phyloP scores from a whole-genome alignment of 2,329 filamentous ascomycete genomes.

The Botrytis aclada region DNA sequence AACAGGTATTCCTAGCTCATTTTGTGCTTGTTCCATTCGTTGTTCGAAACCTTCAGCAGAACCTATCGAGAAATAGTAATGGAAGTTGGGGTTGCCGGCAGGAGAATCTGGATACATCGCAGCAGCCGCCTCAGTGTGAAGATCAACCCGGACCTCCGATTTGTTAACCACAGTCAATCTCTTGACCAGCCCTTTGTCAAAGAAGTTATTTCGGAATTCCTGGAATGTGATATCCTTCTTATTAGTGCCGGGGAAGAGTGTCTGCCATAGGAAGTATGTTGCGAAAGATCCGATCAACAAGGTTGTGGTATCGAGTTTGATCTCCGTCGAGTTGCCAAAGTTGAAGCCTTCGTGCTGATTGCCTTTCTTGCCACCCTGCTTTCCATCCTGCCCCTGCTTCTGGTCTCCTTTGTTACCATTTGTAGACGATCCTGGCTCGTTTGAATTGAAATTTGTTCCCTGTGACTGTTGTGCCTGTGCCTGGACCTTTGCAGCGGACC shows the following conservation, averaged over 20 bases:
- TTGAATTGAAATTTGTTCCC: conserved; percentile 32
- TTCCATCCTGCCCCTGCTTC: conserved; percentile 22
- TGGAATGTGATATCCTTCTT: conserved; percentile 92
- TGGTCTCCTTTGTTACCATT: neutral
- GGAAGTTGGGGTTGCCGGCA: conserved; percentile 65
- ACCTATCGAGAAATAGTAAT: conserved; percentile 94
- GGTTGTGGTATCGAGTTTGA: conserved; percentile 35
- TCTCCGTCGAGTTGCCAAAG: conserved; percentile 21
- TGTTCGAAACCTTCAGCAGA: conserved; percentile 91
- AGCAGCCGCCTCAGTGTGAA: conserved; percentile 71
- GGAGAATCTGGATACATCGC: conserved; percentile 73
- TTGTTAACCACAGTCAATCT: conserved; percentile 81
- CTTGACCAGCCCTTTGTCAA: conserved; percentile 94
- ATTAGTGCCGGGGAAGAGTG: conserved; percentile 63
- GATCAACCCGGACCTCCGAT: conserved; percentile 73
- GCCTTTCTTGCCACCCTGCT: conserved; percentile 17
- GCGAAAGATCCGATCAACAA: conserved; percentile 53
- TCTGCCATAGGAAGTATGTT: conserved; percentile 60
- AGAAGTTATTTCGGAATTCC: conserved; percentile 87
- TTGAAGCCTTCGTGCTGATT: conserved; percentile 39
- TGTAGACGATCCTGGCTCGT: conserved; percentile 19
- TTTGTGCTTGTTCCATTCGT: conserved; percentile 81
- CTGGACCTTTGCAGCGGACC: conserved; percentile 33
- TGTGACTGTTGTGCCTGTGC: conserved; percentile 30
- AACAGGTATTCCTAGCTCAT: conserved; percentile 79